A percentile compares a stretch with the other conserved stretches of the same genome.
Evolutionary conservation across 768 basidiomycete genomes (phyloP).

Genomic region (Hygrophorus pudorinus): DNA sequence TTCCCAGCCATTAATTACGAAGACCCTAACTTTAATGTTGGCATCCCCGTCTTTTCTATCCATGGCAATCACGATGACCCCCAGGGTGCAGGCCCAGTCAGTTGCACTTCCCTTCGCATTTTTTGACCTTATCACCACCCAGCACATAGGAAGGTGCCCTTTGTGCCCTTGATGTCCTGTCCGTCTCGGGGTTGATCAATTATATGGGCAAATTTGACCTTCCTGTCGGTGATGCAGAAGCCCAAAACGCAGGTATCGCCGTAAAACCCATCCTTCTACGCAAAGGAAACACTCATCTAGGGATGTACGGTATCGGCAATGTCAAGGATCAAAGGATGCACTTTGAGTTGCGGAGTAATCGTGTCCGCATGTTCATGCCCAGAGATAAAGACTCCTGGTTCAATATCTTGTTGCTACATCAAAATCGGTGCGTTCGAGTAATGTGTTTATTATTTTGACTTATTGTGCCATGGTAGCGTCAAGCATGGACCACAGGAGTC

Average conservation of each 20-base stretch:
- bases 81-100: slow-evolving; percentile 85
- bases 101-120: slow-evolving; percentile 18
- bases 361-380: slow-evolving; percentile 96
- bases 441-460: neutral
- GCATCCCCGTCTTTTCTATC: slow-evolving; percentile 97
- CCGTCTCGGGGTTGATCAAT: slow-evolving; percentile 88
- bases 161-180: slow-evolving; percentile 90
- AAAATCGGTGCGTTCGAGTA: slow-evolving; percentile 66
- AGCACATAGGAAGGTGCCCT: slow-evolving; percentile 77
- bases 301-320: slow-evolving; percentile 92
- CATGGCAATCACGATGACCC: slow-evolving; percentile 99
- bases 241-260: slow-evolving; percentile 64
- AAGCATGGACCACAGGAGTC: slow-evolving; percentile 91
- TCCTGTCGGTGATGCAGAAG: slow-evolving; percentile 54
- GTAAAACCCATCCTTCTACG: slow-evolving; percentile 85
- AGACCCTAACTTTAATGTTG: slow-evolving; percentile 90
- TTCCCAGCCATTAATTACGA: slow-evolving; percentile 98
- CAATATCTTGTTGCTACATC: slow-evolving; percentile 87
- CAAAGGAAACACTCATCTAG: slow-evolving; percentile 82
- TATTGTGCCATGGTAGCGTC: slow-evolving; percentile 43
- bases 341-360: slow-evolving; percentile 86
- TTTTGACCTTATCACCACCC: neutral
- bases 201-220: slow-evolving; percentile 98
- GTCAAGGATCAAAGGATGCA: slow-evolving; percentile 96
- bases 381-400: slow-evolving; percentile 89